Evolutionary conservation across 768 basidiomycete species (phyloP), one percentile per base, ranked within the genome.

Genomic region (Suillus americanus): DNA sequence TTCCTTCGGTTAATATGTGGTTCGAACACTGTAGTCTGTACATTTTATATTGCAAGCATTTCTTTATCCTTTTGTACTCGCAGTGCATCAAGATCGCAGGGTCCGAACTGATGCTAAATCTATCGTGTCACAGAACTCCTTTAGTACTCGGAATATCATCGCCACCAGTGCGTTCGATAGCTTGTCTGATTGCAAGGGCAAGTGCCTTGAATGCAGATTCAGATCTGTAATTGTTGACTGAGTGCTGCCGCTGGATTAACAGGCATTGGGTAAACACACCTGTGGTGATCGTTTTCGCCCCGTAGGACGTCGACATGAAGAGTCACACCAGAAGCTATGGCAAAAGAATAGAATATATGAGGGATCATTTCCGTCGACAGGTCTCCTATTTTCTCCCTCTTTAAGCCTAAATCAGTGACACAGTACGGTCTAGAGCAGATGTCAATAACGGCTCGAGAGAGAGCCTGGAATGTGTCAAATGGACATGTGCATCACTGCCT

Each of bases 131-230:
- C 60, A 99, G 80, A 7, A 99, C 96, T 53, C 97, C 97, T 78
- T 99, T 99, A 4, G 97, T 99, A 73, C 94, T 95, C 0, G 97
- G 97, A 37, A 98, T 88, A 64, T 99, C 97, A 68, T 87, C 84
- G 5, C 92, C 87, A 5, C 95, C 95, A 1, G 96, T 98, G 62
- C 83, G 83, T 74, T 94, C 87, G 67, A 97, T 91, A n/a, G 97
- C 97, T 77, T 98, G 89, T 62, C 91, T 88, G 68, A 99, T 95
- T 10, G 97, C 97, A 41, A 99, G 81, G 0, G 97, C 97, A 23
- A 99, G 79, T 1, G 97, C 97, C 79, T 99, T 99, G 86, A 99
- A 99, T 5, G 97, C 95, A 3, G 96, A 95, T 78, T 99, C 97
- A 14, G 96, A 89, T 61, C 97, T 99, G 71, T 18, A 38, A 48